Evolutionary conservation across 2,329 filamentous ascomycete species (phyloP), one percentile per base, ranked within the genome.

Genomic region (Calycina marina): DNA sequence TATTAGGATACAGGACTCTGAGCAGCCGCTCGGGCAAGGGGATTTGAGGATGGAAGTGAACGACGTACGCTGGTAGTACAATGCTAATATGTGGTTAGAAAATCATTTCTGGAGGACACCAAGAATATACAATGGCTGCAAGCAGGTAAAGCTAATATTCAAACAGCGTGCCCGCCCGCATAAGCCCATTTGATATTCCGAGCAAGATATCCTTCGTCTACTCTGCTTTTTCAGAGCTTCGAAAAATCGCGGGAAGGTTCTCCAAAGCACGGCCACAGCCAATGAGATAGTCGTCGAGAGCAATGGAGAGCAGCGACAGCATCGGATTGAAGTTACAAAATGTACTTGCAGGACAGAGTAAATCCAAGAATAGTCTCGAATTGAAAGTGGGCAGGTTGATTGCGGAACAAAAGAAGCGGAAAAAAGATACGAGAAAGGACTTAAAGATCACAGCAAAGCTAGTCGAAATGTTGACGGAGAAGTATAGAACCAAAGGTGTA

Each of bases 341-440:
- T 4, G 14, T 28, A 6, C n/a, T 13, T 12, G 26, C n/a, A 15
- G 26, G 14, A 9, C 26, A 28, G 26, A n/a, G n/a, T n/a, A n/a
- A n/a, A n/a, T 10, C 5, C n/a, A 28, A 14, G n/a, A 9, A 28
- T 11, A 28, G 26, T n/a, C n/a, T 22, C 10, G 14, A 28, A 12
- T 11, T 12, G 14, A 28, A 14, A 14, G 11, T 13, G 26, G 14
- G 4, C 10, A 28, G 14, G 26, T 12, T 28, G 10, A 10, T 15
- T 11, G 26, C n/a, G 26, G 26, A 28, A 15, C 26, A 28, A 14
- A 28, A 28, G 14, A 28, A 9, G 26, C n/a, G 14, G n/a, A 28
- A 10, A 14, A n/a, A 12, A 14, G 26, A n/a, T 12, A 28, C n/a
- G 14, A 14, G 14, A 15, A 14, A 28, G 14, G 10, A 15, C 10